phyloP scores from a whole-genome alignment of 2,329 filamentous ascomycete genomes.

The Cercospora sojina region DNA sequence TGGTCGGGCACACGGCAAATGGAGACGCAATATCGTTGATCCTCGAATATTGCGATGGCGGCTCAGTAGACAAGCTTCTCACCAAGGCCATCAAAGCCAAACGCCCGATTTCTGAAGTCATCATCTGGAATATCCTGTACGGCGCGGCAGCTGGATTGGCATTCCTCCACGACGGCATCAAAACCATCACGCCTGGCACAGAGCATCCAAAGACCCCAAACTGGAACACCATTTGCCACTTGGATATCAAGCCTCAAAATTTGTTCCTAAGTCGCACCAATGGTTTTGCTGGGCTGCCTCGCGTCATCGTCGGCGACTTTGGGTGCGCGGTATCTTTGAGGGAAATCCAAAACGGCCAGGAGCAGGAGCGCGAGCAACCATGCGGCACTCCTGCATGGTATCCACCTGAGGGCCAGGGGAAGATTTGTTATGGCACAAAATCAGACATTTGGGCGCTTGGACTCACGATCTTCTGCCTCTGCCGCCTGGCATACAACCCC shows the following conservation, averaged over 20 bases:
- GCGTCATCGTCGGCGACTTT: constrained; percentile 26
- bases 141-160: constrained; percentile 19
- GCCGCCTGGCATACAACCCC: background rate
- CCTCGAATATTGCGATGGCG: constrained; percentile 20
- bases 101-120: background rate
- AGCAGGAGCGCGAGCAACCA: constrained; percentile 11
- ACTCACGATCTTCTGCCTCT: constrained; percentile 17
- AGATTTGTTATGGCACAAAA: constrained; percentile 17
- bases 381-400: constrained; percentile 24
- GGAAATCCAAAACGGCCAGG: constrained; percentile 13
- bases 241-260: constrained; percentile 24
- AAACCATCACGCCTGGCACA: background rate
- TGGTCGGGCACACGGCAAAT: constrained; percentile 12
- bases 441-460: constrained; percentile 26
- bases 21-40: constrained; percentile 11
- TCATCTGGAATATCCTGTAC: constrained; percentile 17
- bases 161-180: constrained; percentile 38
- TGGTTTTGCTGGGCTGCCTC: constrained; percentile 1
- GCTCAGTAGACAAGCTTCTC: constrained; percentile 10
- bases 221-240: constrained; percentile 25
- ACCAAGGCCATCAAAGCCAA: background rate
- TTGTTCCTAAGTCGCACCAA: constrained; percentile 16
- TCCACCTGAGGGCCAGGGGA: constrained; percentile 21
- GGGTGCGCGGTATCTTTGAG: constrained; percentile 22
- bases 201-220: background rate